Percentiles rank a stretch among this genome's conserved stretches.
Conservation (phyloP, 1,139 yeast genomes). For the Lodderomyces margitis region DNA sequence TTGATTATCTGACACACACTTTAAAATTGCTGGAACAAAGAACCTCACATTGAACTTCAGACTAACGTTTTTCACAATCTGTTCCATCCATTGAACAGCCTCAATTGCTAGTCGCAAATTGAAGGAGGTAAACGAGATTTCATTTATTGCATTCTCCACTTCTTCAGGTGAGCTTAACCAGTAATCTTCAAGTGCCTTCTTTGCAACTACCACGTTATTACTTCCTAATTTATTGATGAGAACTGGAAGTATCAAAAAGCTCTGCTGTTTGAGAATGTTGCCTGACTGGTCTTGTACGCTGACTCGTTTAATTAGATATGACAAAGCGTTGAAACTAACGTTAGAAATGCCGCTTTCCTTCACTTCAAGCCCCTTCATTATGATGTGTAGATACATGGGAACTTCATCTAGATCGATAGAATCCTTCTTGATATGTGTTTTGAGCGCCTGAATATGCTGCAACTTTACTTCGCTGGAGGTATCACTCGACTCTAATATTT, state of each 20-base stretch:
- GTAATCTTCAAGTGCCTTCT: conserved; percentile 59
- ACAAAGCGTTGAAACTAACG: conserved; percentile 62
- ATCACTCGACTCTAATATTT: not conserved
- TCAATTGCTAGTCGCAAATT: conserved; percentile 47
- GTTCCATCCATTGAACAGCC: conserved; percentile 33
- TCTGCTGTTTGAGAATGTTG: conserved; percentile 44
- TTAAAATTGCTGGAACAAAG: conserved; percentile 23
- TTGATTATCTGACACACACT: conserved; percentile 4
- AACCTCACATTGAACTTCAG: conserved; percentile 31
- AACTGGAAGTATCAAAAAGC: conserved; percentile 55
- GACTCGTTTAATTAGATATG: conserved; percentile 74
- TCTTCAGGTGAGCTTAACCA: conserved; percentile 63
- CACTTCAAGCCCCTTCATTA: conserved; percentile 46
- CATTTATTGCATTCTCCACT: conserved; percentile 50
- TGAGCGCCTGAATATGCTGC: conserved; percentile 48
- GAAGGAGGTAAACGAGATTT: conserved; percentile 51
- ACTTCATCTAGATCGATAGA: conserved; percentile 55
- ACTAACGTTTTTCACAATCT: conserved; percentile 29
- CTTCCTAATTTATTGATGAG: conserved; percentile 51
- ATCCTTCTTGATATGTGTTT: conserved; percentile 69
- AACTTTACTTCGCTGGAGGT: conserved; percentile 26
- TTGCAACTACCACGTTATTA: conserved; percentile 41
- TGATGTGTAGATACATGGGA: conserved; percentile 56
- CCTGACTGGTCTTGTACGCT: conserved; percentile 64
- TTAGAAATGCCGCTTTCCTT: conserved; percentile 42